Percentiles rank a stretch among this genome's conserved stretches.
Conservation (phyloP, 2,329 filamentous ascomycete genomes). For the Aureobasidium sp. region DNA sequence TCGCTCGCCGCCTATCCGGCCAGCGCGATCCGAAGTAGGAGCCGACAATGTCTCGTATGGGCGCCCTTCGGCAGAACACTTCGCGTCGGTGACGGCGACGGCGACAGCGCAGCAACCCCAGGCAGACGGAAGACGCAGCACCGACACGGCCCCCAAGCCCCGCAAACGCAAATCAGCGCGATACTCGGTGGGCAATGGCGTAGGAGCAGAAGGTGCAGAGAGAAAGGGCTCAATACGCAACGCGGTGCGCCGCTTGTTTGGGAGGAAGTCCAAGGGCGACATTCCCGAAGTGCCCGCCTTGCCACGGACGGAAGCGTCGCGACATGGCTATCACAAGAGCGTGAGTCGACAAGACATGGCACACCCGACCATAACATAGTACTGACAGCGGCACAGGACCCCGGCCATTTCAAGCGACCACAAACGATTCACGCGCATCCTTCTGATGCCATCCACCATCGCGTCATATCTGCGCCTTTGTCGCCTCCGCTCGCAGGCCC, state of each 20-base stretch:
- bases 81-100: background rate
- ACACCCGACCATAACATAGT: background rate
- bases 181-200: constrained; percentile 10
- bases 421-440: constrained; percentile 10
- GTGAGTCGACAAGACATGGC: constrained; percentile 14
- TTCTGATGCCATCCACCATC: constrained; percentile 11
- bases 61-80: background rate
- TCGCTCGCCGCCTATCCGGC: constrained; percentile 9
- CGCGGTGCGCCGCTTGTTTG: constrained; percentile 32
- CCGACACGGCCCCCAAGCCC: background rate
- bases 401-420: constrained; percentile 14
- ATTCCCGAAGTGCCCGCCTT: constrained; percentile 11
- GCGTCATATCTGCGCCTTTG: constrained; percentile 5
- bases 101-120: background rate
- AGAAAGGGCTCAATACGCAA: constrained; percentile 31
- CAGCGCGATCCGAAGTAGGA: constrained; percentile 1
- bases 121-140: constrained; percentile 1
- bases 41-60: constrained; percentile 3
- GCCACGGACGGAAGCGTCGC: constrained; percentile 17
- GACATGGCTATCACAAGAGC: constrained; percentile 29
- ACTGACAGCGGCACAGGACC: constrained; percentile 17
- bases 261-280: constrained; percentile 26
- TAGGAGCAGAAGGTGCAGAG: background rate
- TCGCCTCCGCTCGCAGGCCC: background rate
- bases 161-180: constrained; percentile 9